phyloP scores from a whole-genome alignment of 305 asterid species.

The Solanum hybrid region DNA sequence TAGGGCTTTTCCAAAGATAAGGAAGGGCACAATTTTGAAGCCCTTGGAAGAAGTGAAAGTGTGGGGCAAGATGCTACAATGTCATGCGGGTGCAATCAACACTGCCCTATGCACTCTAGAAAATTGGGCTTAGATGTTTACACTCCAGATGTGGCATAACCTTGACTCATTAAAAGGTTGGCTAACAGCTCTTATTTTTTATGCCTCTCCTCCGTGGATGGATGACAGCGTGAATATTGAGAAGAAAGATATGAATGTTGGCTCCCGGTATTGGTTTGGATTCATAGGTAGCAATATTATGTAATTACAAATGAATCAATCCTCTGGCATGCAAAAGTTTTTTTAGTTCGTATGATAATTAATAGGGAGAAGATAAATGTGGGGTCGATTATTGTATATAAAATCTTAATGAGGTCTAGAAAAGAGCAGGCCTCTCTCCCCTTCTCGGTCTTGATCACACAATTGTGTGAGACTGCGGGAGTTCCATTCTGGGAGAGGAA shows the following conservation, averaged over 20 bases:
- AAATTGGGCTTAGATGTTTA: not conserved
- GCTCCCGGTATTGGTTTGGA: not conserved
- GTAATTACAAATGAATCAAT: not conserved
- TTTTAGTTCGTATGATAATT: not conserved
- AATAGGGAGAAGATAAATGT: not conserved
- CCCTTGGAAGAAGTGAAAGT: not conserved
- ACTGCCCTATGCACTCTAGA: not conserved
- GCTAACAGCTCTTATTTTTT: not conserved
- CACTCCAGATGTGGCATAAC: not conserved
- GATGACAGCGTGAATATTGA: not conserved
- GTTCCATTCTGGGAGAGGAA: not conserved
- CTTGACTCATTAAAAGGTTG: not conserved
- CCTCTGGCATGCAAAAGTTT: not conserved
- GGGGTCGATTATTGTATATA: not conserved
- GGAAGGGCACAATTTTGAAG: not conserved
- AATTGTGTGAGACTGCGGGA: not conserved
- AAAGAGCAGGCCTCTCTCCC: not conserved
- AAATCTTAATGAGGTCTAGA: not conserved
- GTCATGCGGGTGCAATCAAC: not conserved
- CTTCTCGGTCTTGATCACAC: not conserved
- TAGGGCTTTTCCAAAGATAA: no score
- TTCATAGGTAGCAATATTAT: not conserved
- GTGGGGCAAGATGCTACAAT: not conserved
- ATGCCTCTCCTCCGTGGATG: not conserved
- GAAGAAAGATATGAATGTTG: not conserved